These are phyloP conservation scores for Phytopythium aichiense DNA, from an alignment of 352 stramenopile species.

Conservation along the genomic window DNA sequence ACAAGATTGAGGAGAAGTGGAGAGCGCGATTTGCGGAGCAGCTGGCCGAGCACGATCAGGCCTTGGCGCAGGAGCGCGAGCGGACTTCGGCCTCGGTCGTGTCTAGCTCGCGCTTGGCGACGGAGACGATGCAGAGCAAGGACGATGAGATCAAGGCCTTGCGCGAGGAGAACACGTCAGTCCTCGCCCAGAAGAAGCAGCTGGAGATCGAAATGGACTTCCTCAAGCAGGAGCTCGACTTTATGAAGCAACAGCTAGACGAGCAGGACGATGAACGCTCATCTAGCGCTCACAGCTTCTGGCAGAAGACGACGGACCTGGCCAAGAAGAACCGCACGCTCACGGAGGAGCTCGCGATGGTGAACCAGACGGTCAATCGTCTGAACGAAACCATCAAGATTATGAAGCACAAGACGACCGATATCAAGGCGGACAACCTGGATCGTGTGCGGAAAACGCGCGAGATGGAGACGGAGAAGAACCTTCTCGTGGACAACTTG, in stretches of 20 bases:
- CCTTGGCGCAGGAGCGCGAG: conserved; percentile 58
- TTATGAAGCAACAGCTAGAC: conserved; percentile 65
- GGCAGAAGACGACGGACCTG: conserved; percentile 85
- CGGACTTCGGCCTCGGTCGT: conserved; percentile 59
- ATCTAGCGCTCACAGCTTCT: conserved; percentile 70
- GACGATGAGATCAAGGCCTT: conserved; percentile 73
- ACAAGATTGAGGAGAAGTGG: conserved; percentile 84
- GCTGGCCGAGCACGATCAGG: conserved; percentile 60
- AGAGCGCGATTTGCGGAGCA: conserved; percentile 69
- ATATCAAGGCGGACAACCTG: conserved; percentile 50
- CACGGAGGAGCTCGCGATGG: conserved; percentile 62
- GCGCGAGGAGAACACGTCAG: conserved; percentile 53
- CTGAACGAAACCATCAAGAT: conserved; percentile 66
- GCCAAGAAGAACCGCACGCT: conserved; percentile 74
- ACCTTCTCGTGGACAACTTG: conserved; percentile 65
- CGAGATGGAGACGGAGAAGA: conserved; percentile 71
- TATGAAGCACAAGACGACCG: conserved; percentile 44
- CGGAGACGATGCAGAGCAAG: conserved; percentile 68
- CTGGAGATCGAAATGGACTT: conserved; percentile 65
- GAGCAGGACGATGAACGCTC: conserved; percentile 70
- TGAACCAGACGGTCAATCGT: conserved; percentile 59
- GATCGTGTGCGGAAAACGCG: conserved; percentile 52
- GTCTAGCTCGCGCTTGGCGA: conserved; percentile 62
- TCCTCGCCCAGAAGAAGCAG: conserved; percentile 67
- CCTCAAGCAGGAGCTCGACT: conserved; percentile 62